phyloP scores from a whole-genome alignment of 2,329 filamentous ascomycete genomes.

The Onygena corvina region DNA sequence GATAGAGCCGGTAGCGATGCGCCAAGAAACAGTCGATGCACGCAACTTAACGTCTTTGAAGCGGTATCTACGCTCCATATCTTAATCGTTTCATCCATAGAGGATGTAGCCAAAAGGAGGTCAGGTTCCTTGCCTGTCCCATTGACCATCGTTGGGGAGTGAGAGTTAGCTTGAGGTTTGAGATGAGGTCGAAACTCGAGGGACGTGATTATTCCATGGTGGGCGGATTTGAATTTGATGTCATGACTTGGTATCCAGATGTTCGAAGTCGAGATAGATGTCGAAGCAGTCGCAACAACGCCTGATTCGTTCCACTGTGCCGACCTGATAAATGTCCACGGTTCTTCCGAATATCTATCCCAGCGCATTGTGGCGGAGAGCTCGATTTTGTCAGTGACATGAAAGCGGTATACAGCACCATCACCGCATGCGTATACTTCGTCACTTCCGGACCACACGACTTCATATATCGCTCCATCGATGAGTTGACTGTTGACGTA shows the following conservation, averaged over 20 bases:
- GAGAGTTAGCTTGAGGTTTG: slow-evolving; percentile 19
- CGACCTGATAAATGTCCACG: slow-evolving; percentile 34
- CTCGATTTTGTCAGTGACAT: slow-evolving; percentile 29
- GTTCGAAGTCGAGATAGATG: slow-evolving; percentile 26
- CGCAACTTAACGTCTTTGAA: slow-evolving; percentile 25
- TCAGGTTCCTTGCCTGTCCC: slow-evolving; percentile 16
- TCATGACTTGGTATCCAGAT: slow-evolving; percentile 38
- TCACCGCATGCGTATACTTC: slow-evolving; percentile 32
- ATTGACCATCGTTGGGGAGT: background rate
- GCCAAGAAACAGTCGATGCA: slow-evolving; percentile 29
- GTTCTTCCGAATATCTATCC: slow-evolving; percentile 19
- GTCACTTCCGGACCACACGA: slow-evolving; percentile 31
- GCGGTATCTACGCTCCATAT: slow-evolving; percentile 35
- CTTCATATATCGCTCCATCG: slow-evolving; percentile 32
- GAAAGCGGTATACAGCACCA: slow-evolving; percentile 30
- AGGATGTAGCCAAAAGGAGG: slow-evolving; percentile 34
- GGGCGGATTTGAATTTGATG: slow-evolving; percentile 28
- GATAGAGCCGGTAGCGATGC: slow-evolving; percentile 30
- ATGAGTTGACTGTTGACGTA: slow-evolving; percentile 28
- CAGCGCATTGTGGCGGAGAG: slow-evolving; percentile 26
- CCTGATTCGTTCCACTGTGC: slow-evolving; percentile 21
- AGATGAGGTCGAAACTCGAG: slow-evolving; percentile 32
- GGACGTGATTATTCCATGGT: slow-evolving; percentile 34
- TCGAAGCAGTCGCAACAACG: slow-evolving; percentile 28
- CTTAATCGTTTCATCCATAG: slow-evolving; percentile 35